Evolutionary conservation across 176 grass and related monocot species (phyloP), one percentile per base, ranked within the genome.

Genomic region (Alloteropsis semialata): DNA sequence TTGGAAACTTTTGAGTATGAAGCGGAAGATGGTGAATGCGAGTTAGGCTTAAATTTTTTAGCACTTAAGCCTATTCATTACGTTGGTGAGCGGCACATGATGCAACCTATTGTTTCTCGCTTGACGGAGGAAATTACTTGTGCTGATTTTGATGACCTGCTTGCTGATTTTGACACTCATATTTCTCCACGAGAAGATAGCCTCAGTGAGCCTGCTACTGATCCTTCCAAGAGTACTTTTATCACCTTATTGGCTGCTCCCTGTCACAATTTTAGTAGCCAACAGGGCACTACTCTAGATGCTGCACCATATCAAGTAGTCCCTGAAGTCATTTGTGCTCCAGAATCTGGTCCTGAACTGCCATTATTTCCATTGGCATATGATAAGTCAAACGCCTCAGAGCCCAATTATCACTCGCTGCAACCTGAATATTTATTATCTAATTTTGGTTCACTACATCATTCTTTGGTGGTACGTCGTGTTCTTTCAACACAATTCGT

Each of bases 91-190:
- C 1, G 2, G 0, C 3, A 37, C 33, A 38, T 67, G 17, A 21
- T 1, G 1, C 36, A 13, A 5, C 1, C 14, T 15, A 30, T 64
- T 34, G 30, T 10, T 67, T 3, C 36, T 60, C 14, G 25, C 24
- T 54, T 15, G 32, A 39, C 0, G 0, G 16, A 21, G 2, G 45
- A 73, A 30, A 73, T 51, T 12, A 73, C 28, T 32, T 2, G 24
- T 73, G 69, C 27, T 51, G 69, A 73, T 73, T 73, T 73, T 51
- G 69, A 73, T 50, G 69, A 18, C 1, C 16, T 74, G 46, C 17
- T 53, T 34, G 9, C 4, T 34, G 46, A 53, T 74, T 36, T 33
- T 36, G 5, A 32, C 1, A 25, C 41, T 72, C 27, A 15, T 50
- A 54, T 44, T 15, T 45, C 66, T 27, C 38, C 13, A 36, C 22